Base-by-base conservation (phyloP, 2,329 filamentous ascomycete genomes). In the Huntiella savannae region DNA sequence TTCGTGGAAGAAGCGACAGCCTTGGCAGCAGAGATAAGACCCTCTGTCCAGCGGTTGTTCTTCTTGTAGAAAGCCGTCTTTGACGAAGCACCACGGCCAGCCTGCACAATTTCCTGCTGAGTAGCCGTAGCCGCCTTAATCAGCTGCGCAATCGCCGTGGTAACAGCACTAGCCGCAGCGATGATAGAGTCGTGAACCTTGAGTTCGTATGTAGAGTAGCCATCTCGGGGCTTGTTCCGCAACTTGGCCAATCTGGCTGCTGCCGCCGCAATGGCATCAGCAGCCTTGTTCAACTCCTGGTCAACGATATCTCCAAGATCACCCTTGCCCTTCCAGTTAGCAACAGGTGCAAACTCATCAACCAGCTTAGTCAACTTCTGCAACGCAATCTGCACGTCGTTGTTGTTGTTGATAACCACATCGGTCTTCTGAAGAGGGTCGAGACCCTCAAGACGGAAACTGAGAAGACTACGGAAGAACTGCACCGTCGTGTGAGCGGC, bases 31-130 rank as follows among this genome's bases (percentile, higher is more conserved):
- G 85, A 94, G 59, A 98, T 95, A 50, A 98, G 76, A 41, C 91
- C 91, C 59, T 98, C 91, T 0, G 91, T 98, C 91, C 91, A 98
- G 45, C 91, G 77, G 65, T 96, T 98, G 73, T 98, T 95, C 70
- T 96, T 96, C 73, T 96, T 96, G 77, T 98, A 98, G 63, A 98
- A 98, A 17, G 87, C 86, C 2, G 87, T 92, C 49, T 79, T 75
- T 39, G 85, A 92, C 44, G 83, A 84, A 19, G 79, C 82, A 33
- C 91, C 91, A 15, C 83, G 79, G 5, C 91, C 91, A 52, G 93
- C 85, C 53, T 86, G 79, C 38, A 98, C 91, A 58, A 98, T 98
- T 65, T 98, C 91, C 60, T 93, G 79, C 60, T 98, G 91, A 1
- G 88, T 92, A 13, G 73, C 77, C 0, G 88, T 92, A 5, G 91